Conservation (phyloP, 176 grass and related monocot species). For the Oryza coarctata region DNA sequence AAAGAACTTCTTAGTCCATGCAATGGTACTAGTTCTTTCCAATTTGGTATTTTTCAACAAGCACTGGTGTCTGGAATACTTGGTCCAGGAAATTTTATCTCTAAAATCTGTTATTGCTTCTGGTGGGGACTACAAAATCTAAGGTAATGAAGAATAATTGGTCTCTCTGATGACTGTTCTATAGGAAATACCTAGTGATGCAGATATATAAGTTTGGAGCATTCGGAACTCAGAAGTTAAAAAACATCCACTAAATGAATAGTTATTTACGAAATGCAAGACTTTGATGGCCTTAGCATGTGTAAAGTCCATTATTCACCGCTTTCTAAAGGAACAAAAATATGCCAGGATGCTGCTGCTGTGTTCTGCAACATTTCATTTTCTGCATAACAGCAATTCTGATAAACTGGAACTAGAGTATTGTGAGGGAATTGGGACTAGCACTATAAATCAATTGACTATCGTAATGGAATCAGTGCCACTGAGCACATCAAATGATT, state of each 20-base stretch:
- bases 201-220: neutral
- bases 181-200: neutral
- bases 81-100: constrained; percentile 61
- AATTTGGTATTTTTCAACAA: constrained; percentile 75
- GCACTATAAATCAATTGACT: neutral
- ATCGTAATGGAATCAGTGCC: neutral
- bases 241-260: constrained; percentile 14
- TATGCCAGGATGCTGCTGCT: neutral
- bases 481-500: neutral
- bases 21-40: constrained; percentile 18
- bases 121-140: constrained; percentile 96
- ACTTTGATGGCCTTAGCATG: neutral
- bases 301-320: neutral
- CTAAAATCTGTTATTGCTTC: constrained; percentile 85
- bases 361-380: neutral
- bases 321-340: neutral
- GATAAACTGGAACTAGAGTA: neutral
- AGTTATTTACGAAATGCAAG: neutral
- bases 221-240: neutral
- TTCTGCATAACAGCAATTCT: neutral
- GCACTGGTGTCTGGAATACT: constrained; percentile 57
- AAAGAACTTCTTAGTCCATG: constrained; percentile 31
- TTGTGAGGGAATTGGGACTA: neutral
- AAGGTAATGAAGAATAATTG: constrained; percentile 38
- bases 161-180: neutral